Evolutionary conservation across 345 rosid species (phyloP).

Genomic region (Turritis glabra): DNA sequence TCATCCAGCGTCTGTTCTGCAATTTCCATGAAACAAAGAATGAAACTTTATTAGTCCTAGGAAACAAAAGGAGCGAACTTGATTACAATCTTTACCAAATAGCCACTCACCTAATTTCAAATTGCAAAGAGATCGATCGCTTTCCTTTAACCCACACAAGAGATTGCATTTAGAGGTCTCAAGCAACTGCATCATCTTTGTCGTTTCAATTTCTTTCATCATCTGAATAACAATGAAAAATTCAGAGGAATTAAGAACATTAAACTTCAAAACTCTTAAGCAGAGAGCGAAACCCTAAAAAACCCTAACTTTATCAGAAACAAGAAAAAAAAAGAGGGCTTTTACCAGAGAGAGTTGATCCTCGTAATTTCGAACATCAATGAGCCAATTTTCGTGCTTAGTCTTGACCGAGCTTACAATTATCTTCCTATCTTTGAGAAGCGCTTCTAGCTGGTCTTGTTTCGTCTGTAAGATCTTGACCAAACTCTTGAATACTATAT

Average conservation of each 20-base stretch:
- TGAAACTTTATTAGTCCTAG: not conserved
- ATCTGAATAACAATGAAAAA: constrained; percentile 41
- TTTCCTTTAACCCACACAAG: constrained; percentile 59
- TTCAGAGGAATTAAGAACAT: not conserved
- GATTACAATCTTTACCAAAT: not conserved
- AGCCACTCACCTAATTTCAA: constrained; percentile 52
- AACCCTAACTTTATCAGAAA: constrained; percentile 34
- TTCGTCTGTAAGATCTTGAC: constrained; percentile 56
- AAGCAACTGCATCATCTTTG: constrained; percentile 48
- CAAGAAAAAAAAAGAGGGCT: constrained; percentile 3
- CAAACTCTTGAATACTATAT: constrained; percentile 48
- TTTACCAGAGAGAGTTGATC: constrained; percentile 56
- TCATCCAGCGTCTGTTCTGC: constrained; percentile 70
- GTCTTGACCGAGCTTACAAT: constrained; percentile 55
- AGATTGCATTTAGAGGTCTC: constrained; percentile 57
- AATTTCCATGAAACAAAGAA: constrained; percentile 18
- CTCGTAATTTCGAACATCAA: constrained; percentile 50
- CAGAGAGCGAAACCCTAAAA: constrained; percentile 26
- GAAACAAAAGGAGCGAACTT: constrained; percentile 18
- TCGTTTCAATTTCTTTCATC: constrained; percentile 41
- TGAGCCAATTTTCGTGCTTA: constrained; percentile 49
- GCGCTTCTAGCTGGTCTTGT: constrained; percentile 65
- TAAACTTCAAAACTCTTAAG: not conserved
- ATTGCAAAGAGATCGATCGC: constrained; percentile 50
- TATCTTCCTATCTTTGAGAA: constrained; percentile 57